Evolutionary conservation across 495 filamentous ascomycete species (phyloP), one percentile per base, ranked within the genome.

Genomic region (Friedmanniomyces simplex): DNA sequence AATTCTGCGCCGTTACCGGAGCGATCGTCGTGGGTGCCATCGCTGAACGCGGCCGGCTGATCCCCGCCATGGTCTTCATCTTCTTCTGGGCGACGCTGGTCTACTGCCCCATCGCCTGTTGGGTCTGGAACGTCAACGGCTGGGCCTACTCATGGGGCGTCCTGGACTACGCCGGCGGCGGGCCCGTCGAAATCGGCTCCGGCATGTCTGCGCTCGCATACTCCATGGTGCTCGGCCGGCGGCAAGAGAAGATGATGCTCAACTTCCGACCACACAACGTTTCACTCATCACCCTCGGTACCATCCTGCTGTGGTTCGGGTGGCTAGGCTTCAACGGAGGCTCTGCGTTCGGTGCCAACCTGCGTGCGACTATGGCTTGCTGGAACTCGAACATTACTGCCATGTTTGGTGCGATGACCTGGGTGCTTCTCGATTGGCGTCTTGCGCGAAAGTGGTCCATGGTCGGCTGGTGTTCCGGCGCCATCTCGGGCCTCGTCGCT

Each of bases 311-410:
- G 48, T 97, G 91, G 91, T 96, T 97, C 68, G 93, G 93, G 66
- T 97, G 94, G 93, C 77, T 98, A 59, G 94, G 90, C 41, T 98
- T 98, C 81, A 97, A 98, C 77, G 93, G 93, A 64, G 93, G 93
- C 47, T 96, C 91, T 8, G 73, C 93, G n/a, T 95, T 96, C 65
- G 93, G 94, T 66, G 87, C 94, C 55, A 98, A 97, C 75, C 77
- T 98, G 47, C 87, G 94, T 58, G 94, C 94, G 22, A 81, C 85
- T 52, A 93, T 96, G 85, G 91, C 93, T 34, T 96, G 89, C 81
- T 96, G 91, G 88, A 96, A 96, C 78, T 85, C 86, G 42, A 96
- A 94, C 74, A 66, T 97, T 64, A 91, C 89, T 22, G 93, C 89
- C 59, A 87, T 86, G 66, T 91, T 96, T 61, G 91, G 78, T 21